Conservation (phyloP, 495 filamentous ascomycete genomes). For the Hypomontagnella monticulosa region DNA sequence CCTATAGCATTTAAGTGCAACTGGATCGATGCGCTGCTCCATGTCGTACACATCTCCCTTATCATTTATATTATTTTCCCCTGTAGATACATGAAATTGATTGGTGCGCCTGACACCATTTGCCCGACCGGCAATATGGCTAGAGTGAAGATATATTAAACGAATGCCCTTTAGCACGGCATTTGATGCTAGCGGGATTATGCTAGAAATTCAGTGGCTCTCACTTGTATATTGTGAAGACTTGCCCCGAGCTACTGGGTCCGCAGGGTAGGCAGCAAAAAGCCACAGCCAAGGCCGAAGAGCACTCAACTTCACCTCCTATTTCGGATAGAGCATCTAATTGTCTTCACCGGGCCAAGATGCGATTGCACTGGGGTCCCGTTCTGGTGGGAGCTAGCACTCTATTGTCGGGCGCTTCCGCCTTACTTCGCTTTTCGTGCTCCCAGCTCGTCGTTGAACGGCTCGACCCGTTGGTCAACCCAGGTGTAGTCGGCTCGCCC, state of each 20-base stretch:
- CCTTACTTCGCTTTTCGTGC: slow-evolving; percentile 46
- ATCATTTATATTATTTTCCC: slow-evolving; percentile 17
- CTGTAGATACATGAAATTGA: neutral
- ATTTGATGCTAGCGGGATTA: slow-evolving; percentile 7
- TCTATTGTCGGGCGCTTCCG: slow-evolving; percentile 17
- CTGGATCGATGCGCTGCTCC: neutral
- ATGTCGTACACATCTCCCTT: neutral
- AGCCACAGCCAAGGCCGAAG: neutral
- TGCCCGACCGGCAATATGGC: slow-evolving; percentile 22
- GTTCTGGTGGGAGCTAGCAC: neutral
- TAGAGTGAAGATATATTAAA: slow-evolving; percentile 38
- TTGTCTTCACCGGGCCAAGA: slow-evolving; percentile 3
- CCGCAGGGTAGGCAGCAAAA: neutral
- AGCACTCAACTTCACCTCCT: neutral
- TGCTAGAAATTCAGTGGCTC: neutral
- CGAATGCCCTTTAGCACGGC: slow-evolving; percentile 1
- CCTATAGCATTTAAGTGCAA: neutral
- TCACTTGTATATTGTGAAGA: neutral
- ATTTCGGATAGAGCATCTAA: neutral
- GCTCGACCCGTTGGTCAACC: slow-evolving; percentile 47
- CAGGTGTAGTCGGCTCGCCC: slow-evolving; percentile 45
- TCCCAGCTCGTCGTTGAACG: slow-evolving; percentile 49
- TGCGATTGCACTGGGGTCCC: slow-evolving; percentile 13
- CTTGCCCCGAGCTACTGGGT: neutral
- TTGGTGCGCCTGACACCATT: slow-evolving; percentile 19